Evolutionary conservation across 768 basidiomycete species (phyloP), one percentile per base, ranked within the genome.

Genomic region (Mycena albidolilacea): DNA sequence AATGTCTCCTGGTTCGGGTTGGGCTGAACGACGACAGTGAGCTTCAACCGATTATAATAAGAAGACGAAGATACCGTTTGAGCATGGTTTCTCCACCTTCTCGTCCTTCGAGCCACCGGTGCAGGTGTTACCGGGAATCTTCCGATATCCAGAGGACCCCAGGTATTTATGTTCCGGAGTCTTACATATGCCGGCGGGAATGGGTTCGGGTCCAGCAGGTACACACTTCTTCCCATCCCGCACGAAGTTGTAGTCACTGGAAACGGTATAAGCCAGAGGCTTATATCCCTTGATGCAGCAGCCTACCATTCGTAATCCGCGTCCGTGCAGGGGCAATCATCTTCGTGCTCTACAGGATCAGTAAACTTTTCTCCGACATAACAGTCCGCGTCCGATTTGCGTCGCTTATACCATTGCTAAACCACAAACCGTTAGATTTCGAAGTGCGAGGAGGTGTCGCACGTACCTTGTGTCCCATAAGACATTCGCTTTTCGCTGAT

Each of bases 91-190:
- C 75, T 86, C 78, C 0, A 93, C 83, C 41, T 81, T 85, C 14
- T 88, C 85, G 77, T 98, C 97, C 83, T 94, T 94, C 78, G 87
- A 84, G 2, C 94, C 96, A n/a, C 86, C 86, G 46, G 86, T 87
- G 79, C 98, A 99, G 0, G 92, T 93, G 78, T 99, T 94, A 0
- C 97, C 97, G 4, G 98, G 97, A 70, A 99, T 95, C 79, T 92
- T 90, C 41, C 97, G 88, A 80, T 91, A 99, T 0, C 98, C 98
- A 21, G 95, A 96, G 0, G 97, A 98, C 0, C 98, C 98, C 79
- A 87, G 77, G 79, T 96, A 99, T 8, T 79, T 90, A 73, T 93
- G 86, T 7, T 88, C 85, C 0, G 88, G 82, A 58, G 84, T 85
- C 11, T 81, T 79, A 77, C 96, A 97, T 1, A 92, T 85, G 5